Base-by-base conservation (phyloP, 495 filamentous ascomycete genomes). In the Neurospora pannonica region DNA sequence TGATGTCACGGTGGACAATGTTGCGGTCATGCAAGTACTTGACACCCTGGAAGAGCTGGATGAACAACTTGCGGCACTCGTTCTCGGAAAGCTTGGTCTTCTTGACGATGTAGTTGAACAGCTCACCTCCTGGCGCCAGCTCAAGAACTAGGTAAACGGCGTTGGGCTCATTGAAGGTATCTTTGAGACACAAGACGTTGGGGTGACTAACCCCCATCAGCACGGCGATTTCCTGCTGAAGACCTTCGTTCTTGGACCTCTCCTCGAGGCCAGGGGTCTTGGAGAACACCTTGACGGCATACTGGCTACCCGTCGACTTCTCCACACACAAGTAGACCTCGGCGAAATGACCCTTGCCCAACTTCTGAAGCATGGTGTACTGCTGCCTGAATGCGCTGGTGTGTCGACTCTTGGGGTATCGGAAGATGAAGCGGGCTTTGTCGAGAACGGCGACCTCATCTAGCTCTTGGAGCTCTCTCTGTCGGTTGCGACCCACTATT, bases 1-100 rank as follows among this genome's bases (percentile, higher is more conserved):
- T 99, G 79, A 99, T 97, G 77, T 99, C 97, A 70, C 97, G 93
- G 82, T 99, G 97, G 9, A 98, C 95, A 78, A 98, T 97, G 77
- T 94, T 95, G 76, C 97, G 93, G 71, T 98, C 97, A 81, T 99
- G 97, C 86, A 99, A 77, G 82, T 98, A 98, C 78, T 97, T 97
- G 72, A 98, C 86, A 3, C 93, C 97, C 73, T 97, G 91, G 75
- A 99, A 97, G 19, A 99, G 83, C 81, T 99, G 97, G 13, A 89
- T 84, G 78, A 99, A 98, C 7, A 98, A 87, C 80, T 92, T 95
- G 34, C 94, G 89, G 17, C 92, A 87, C 78, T 99, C 93, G 6
- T 84, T 84, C 81, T 99, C 97, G 5, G 89, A 91, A 74, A 99
- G 83, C 79, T 97, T 97, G 78, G 91, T 87, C 78, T 97, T 93